These are phyloP conservation scores for Butyriboletus appendiculatus DNA, from an alignment of 1,284 basidiomycete species.

Conservation along the genomic window DNA sequence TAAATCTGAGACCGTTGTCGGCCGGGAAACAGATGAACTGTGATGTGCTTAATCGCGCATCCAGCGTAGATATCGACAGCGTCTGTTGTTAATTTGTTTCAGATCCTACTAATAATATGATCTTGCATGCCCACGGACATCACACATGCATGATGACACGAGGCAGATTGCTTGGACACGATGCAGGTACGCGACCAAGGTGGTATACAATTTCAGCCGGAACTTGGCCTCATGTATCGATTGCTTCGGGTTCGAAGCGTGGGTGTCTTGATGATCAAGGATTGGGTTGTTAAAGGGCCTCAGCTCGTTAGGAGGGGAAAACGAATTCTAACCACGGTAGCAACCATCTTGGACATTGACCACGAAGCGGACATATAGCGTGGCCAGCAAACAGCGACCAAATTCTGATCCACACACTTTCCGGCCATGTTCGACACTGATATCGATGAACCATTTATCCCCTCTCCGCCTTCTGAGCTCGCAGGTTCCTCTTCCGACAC, in stretches of 20 bases:
- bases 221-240: constrained; percentile 33
- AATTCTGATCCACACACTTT: constrained; percentile 8
- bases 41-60: constrained; percentile 16
- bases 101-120: constrained; percentile 18
- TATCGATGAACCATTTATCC: constrained; percentile 33
- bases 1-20: constrained; percentile 37
- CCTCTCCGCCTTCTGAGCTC: constrained; percentile 31
- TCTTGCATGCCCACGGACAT: constrained; percentile 1
- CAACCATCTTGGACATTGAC: constrained; percentile 7
- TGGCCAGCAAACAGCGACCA: constrained; percentile 8
- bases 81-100: constrained; percentile 21
- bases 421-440: constrained; percentile 32
- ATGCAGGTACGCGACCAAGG: constrained; percentile 27
- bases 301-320: too few relatives aligned
- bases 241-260: constrained; percentile 10
- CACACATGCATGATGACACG: constrained; percentile 16
- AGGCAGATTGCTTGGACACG: constrained; percentile 25
- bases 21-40: constrained; percentile 40
- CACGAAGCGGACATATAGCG: constrained; percentile 17
- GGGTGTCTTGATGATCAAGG: constrained; percentile 8
- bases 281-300: constrained; percentile 17
- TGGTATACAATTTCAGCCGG: constrained; percentile 15
- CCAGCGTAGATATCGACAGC: constrained; percentile 15
- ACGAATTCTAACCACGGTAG: background rate
- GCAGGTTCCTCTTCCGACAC: constrained; percentile 34